Percentiles rank a stretch among this genome's conserved stretches.
Evolutionary conservation across 805 yeast species (phyloP).

Genomic region (Lipomyces sp.): DNA sequence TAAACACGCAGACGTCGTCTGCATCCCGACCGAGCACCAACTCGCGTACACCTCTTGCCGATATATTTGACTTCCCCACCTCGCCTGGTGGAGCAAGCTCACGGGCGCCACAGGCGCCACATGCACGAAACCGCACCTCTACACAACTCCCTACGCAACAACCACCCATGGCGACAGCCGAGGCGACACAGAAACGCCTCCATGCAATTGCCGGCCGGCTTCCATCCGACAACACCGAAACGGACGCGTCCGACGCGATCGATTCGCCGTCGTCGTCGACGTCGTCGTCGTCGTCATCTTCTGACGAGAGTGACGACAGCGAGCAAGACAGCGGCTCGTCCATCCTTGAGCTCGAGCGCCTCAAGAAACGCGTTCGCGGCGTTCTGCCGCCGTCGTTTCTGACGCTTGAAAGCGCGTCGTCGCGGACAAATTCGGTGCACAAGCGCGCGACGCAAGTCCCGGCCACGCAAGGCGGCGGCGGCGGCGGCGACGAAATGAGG

Average conservation of each 20-base stretch:
- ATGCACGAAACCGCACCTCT: too few species aligned
- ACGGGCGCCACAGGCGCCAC: too few species aligned
- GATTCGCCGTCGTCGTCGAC: background rate
- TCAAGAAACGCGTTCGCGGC: conserved; percentile 30
- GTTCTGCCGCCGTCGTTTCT: conserved; percentile 34
- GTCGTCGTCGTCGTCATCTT: background rate
- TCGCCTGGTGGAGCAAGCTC: background rate
- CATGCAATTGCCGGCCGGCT: too few species aligned
- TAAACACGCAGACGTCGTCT: too few species aligned
- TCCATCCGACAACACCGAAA: too few species aligned
- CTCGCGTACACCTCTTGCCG: too few species aligned
- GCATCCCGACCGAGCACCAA: too few species aligned
- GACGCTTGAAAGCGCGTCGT: conserved; percentile 24
- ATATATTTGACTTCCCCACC: conserved; percentile 1
- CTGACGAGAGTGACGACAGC: background rate
- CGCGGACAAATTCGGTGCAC: too few species aligned
- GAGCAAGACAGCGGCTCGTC: conserved; percentile 7
- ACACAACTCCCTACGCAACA: too few species aligned
- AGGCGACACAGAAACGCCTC: too few species aligned
- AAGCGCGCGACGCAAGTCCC: background rate
- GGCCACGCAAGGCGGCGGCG: background rate
- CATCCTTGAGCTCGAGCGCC: conserved; percentile 23
- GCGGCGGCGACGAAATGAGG: conserved; percentile 3
- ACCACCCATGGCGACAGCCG: too few species aligned
- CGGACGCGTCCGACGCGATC: background rate